These are phyloP conservation scores for Antitrichia curtipendula DNA, from an alignment of 225 moss, liverwort and hornwort genomes.

Conservation along the genomic window DNA sequence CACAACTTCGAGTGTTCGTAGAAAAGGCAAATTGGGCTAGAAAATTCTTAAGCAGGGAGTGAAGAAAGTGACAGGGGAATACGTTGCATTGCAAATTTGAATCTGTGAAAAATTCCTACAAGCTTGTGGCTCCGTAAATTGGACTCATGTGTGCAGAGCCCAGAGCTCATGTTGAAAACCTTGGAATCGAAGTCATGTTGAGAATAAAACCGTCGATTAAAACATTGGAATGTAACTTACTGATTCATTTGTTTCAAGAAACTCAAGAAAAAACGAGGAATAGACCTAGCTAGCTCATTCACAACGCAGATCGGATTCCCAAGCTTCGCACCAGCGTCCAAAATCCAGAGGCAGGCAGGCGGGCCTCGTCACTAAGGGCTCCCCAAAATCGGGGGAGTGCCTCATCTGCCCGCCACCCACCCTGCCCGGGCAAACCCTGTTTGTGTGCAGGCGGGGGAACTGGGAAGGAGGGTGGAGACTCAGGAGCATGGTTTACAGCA, in stretches of 20 bases:
- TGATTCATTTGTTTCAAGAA: neutral
- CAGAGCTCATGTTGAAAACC: neutral
- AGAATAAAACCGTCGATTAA: too few relatives aligned
- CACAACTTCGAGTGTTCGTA: neutral
- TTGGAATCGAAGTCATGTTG: neutral
- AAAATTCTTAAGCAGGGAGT: neutral
- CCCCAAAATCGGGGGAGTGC: too few relatives aligned
- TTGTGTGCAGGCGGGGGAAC: neutral
- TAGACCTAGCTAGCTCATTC: neutral
- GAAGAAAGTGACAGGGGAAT: too few relatives aligned
- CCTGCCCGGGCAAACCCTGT: too few relatives aligned
- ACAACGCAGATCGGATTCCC: neutral
- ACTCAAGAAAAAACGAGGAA: neutral
- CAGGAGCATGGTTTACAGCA: neutral
- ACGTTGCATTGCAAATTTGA: too few relatives aligned
- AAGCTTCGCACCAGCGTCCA: neutral
- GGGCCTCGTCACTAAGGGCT: too few relatives aligned
- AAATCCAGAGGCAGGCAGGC: neutral
- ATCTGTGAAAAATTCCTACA: neutral
- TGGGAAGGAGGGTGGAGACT: neutral
- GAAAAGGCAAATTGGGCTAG: neutral
- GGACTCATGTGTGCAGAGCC: neutral
- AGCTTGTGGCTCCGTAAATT: neutral
- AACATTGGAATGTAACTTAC: neutral
- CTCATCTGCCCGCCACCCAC: too few relatives aligned